phyloP scores from a whole-genome alignment of 2,329 filamentous ascomycete species.

The Fusarium irregulare region DNA sequence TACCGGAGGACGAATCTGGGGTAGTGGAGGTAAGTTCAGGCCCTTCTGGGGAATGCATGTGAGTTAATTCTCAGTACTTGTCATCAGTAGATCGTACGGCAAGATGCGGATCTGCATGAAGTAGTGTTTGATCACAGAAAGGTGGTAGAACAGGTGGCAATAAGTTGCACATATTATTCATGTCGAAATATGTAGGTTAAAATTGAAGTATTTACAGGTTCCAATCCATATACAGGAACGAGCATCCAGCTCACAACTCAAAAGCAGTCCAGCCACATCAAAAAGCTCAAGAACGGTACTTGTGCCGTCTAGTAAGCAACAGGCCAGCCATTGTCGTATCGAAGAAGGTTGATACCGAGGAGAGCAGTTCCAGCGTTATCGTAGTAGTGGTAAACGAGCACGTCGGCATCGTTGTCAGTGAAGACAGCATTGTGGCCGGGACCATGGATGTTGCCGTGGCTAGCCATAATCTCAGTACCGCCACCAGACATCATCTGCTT shows the following conservation, averaged over 20 bases:
- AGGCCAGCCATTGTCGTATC: conserved; percentile 48
- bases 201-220: conserved; percentile 10
- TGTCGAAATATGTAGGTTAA: neutral
- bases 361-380: conserved; percentile 38
- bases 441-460: conserved; percentile 46
- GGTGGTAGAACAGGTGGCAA: neutral
- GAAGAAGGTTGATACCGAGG: conserved; percentile 49
- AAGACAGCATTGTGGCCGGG: conserved; percentile 50
- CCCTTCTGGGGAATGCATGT: neutral
- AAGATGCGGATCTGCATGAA: neutral
- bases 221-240: conserved; percentile 12
- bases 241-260: neutral
- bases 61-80: neutral
- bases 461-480: conserved; percentile 48
- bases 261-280: neutral
- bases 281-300: neutral
- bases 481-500: conserved; percentile 45
- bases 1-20: neutral
- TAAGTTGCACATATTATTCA: neutral
- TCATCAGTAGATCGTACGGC: neutral
- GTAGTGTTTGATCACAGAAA: neutral
- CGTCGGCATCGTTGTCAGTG: conserved; percentile 48
- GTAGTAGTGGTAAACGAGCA: conserved; percentile 50
- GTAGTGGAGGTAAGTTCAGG: neutral
- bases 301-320: conserved; percentile 42